A percentile compares a stretch with the other conserved stretches of the same genome.
Evolutionary conservation across 306 rosid genomes (phyloP).

Genomic region (Citrullus amarus): DNA sequence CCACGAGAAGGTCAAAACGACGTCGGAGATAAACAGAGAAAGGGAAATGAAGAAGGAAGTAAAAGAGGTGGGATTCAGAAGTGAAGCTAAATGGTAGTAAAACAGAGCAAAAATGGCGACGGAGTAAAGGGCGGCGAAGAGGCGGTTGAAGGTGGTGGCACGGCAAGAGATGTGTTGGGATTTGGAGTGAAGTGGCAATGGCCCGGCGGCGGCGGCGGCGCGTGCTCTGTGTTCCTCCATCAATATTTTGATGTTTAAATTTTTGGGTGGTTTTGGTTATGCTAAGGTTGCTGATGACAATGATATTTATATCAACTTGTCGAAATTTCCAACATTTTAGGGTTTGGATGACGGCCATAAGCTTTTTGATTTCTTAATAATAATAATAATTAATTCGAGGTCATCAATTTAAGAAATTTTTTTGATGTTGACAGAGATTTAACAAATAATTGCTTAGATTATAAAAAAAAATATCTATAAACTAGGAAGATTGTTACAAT

Average conservation of each 20-base stretch:
- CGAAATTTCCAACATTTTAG: too few species aligned
- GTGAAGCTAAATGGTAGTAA: slow-evolving; percentile 14
- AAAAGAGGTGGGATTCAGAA: neutral
- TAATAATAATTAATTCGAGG: too few species aligned
- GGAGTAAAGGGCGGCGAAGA: slow-evolving; percentile 17
- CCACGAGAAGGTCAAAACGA: slow-evolving; percentile 21
- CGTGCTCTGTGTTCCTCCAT: neutral
- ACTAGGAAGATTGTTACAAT: too few species aligned
- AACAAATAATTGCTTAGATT: too few species aligned
- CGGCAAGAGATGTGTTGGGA: slow-evolving; percentile 5
- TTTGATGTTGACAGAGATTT: too few species aligned
- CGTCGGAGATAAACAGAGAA: slow-evolving; percentile 24
- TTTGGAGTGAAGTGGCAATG: neutral
- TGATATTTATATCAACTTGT: too few species aligned
- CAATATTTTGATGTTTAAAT: neutral
- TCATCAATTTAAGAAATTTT: too few species aligned
- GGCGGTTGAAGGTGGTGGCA: slow-evolving; percentile 14
- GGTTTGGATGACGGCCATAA: too few species aligned
- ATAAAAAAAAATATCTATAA: too few species aligned
- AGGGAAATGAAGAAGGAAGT: slow-evolving; percentile 16
- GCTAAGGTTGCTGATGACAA: neutral
- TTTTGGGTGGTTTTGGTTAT: neutral
- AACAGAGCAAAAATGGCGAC: slow-evolving; percentile 19
- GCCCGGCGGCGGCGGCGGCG: neutral
- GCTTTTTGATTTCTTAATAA: too few species aligned